Percentiles rank a stretch among this genome's conserved stretches.
These are phyloP conservation scores for Penicillium salamii DNA, from an alignment of 495 filamentous ascomycete species.

Conservation along the genomic window DNA sequence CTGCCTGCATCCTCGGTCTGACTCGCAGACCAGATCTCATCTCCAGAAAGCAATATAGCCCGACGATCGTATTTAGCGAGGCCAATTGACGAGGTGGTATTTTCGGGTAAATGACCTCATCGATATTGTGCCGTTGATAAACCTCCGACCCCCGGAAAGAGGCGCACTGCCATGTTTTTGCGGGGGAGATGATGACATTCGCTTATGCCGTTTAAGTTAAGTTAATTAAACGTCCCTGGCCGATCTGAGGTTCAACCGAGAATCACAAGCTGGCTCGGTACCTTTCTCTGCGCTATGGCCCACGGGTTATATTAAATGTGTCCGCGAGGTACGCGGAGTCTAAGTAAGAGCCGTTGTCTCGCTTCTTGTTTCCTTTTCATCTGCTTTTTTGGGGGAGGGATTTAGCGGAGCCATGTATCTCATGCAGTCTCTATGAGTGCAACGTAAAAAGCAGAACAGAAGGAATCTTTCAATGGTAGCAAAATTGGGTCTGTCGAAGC, in stretches of 20 bases:
- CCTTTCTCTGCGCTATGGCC: neutral
- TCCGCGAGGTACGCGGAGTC: neutral
- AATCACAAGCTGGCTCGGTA: slow-evolving; percentile 8
- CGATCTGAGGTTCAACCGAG: neutral
- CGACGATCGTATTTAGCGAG: neutral
- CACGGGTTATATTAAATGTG: neutral
- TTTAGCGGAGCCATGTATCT: too few species aligned
- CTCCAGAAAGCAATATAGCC: slow-evolving; percentile 1
- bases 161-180: slow-evolving; percentile 15
- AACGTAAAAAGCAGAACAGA: too few species aligned
- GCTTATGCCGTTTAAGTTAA: neutral
- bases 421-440: too few species aligned
- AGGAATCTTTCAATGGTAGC: too few species aligned
- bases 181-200: slow-evolving; percentile 8
- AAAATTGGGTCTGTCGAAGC: too few species aligned
- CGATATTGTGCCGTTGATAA: slow-evolving; percentile 1
- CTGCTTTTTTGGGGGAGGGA: neutral
- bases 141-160: neutral
- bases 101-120: slow-evolving; percentile 14
- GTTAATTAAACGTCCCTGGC: neutral
- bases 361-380: too few species aligned
- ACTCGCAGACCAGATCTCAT: neutral
- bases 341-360: neutral
- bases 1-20: too few species aligned
- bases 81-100: slow-evolving; percentile 13